Conservation (phyloP, 805 yeast species). For the Pichia nakasei region DNA sequence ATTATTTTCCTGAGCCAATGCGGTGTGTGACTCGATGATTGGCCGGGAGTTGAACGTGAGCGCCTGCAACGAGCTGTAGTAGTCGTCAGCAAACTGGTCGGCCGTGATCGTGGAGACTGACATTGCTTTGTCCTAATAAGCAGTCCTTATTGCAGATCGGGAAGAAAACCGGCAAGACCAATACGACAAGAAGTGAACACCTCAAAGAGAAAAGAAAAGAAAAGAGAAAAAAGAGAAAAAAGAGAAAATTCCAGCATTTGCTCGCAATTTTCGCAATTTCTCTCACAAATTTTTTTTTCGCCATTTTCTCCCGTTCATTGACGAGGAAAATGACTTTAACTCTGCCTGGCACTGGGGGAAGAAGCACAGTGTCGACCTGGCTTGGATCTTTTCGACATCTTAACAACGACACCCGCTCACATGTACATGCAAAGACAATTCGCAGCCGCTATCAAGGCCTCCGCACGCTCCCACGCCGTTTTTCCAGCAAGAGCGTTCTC, state of each 20-base stretch:
- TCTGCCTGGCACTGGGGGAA: too few species aligned
- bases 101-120: background rate
- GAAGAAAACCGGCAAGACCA: too few species aligned
- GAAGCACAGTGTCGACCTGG: too few species aligned
- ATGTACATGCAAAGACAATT: slow-evolving; percentile 22
- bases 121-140: too few species aligned
- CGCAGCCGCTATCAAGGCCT: slow-evolving; percentile 14
- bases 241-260: background rate
- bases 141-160: background rate
- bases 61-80: slow-evolving; percentile 59
- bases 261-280: background rate
- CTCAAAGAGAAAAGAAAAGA: background rate
- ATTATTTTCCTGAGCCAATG: slow-evolving; percentile 78
- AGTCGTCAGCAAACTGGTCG: slow-evolving; percentile 44
- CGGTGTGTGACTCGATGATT: slow-evolving; percentile 75
- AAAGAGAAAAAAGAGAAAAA: background rate
- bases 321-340: too few species aligned
- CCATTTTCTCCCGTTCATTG: background rate
- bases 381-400: too few species aligned
- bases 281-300: background rate
- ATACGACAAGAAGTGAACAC: too few species aligned
- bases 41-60: slow-evolving; percentile 86
- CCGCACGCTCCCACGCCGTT: slow-evolving; percentile 9
- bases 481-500: slow-evolving; percentile 18
- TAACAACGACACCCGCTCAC: background rate